Base-by-base conservation (phyloP, 768 basidiomycete genomes). In the Lactarius indigo region DNA sequence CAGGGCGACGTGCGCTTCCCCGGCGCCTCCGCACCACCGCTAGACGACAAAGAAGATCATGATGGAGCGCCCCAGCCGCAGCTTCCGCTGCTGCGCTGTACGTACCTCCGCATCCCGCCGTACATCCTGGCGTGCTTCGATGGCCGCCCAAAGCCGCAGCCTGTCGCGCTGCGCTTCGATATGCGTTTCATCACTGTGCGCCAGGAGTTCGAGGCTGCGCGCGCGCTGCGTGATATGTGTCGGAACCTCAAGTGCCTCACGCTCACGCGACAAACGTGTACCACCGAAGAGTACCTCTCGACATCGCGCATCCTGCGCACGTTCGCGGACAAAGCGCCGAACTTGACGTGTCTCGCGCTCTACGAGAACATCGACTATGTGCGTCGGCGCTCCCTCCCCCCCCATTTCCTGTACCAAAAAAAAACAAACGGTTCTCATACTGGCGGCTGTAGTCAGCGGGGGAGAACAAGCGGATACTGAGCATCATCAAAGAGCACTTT, bases 311-410 rank as follows among this genome's bases (percentile, higher is more conserved):
- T 69, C 41, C 57, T 69, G 20, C 13, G 52, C 5, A 42, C 47
- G 23, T 68, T 69, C 44, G 61, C 61, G n/a, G 61, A 68, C 23
- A 28, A 39, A 1, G 66, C 68, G 31, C 68, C 66, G 0, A 54
- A 68, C 10, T 9, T 69, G 41, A 63, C 66, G 2, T 59, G 57
- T 57, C 57, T 69, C 31, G 68, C 61, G n/a, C 44, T 69, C 28
- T 69, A 59, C 42, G 68, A 69, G 41, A 59, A 57, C 28, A 54
- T 69, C 13, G 68, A 69, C 18, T 69, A 59, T 26, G 68, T 69
- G 35, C 57, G 68, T 64, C 10, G 56, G 6, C 30, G 47, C 39
- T 6, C 39, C 5, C 39, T 5, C 15, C 39, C 17, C 39, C 5
- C 39, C 15, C 15, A 4, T 28, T 10, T 13, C 30, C 26, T 54